Conservation (phyloP, 208 protist species). For the Trypanosoma cruzi region DNA sequence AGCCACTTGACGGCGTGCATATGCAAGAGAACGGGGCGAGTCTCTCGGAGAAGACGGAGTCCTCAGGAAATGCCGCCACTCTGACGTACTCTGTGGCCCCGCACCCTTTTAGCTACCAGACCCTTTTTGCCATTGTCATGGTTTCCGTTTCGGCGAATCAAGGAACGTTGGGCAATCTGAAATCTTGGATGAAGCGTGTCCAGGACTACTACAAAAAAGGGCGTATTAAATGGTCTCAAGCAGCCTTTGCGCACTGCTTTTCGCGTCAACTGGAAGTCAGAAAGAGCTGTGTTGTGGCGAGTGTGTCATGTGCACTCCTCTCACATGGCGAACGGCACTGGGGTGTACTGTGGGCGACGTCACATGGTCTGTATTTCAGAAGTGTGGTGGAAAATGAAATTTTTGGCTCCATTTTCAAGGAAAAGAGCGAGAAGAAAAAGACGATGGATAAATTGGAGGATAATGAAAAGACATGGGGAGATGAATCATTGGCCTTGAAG, state of each 20-base stretch:
- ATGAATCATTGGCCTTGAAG: constrained; percentile 33
- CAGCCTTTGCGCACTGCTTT: constrained; percentile 44
- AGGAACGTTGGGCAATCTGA: background rate
- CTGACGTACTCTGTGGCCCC: constrained; percentile 57
- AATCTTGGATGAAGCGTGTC: constrained; percentile 3
- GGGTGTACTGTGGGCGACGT: constrained; percentile 49
- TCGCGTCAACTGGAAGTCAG: constrained; percentile 52
- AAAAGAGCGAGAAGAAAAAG: background rate
- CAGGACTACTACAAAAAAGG: background rate
- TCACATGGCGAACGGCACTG: constrained; percentile 36
- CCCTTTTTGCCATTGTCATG: constrained; percentile 38
- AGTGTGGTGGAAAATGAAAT: background rate
- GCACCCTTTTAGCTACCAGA: constrained; percentile 36
- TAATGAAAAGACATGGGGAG: constrained; percentile 5
- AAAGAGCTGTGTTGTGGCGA: constrained; percentile 43
- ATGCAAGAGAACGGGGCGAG: background rate
- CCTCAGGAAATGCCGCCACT: constrained; percentile 34
- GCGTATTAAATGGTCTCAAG: constrained; percentile 27
- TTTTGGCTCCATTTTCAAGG: background rate
- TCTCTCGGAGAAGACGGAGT: background rate
- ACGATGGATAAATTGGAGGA: background rate
- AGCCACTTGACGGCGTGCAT: background rate
- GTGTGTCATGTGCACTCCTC: constrained; percentile 50
- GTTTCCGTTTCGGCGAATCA: background rate
- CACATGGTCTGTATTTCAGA: constrained; percentile 53